Conservation (phyloP, 192 early-diverging fungal genomes). For the Podila epigama region DNA sequence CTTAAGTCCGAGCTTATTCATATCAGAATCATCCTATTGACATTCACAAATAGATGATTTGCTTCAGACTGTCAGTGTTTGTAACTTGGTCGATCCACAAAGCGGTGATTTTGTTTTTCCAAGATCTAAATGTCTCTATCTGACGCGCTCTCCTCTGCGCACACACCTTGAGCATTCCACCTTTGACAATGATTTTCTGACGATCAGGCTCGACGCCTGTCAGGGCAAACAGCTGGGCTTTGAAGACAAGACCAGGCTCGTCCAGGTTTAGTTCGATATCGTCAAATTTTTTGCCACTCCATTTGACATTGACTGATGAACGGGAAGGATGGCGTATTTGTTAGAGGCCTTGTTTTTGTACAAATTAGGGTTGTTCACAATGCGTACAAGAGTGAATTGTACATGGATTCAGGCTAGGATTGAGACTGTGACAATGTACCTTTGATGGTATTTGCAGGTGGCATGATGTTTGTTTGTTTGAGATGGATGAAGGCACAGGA, state of each 20-base stretch:
- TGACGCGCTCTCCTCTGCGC: not conserved
- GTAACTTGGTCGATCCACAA: not conserved
- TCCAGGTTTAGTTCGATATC: conserved; percentile 76
- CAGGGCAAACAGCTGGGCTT: conserved; percentile 87
- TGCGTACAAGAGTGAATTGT: no score
- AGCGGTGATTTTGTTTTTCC: not conserved
- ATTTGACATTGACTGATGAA: conserved; percentile 83
- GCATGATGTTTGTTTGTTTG: conserved; percentile 9
- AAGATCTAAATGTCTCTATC: not conserved
- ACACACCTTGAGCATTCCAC: conserved; percentile 85
- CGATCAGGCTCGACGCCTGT: conserved; percentile 92
- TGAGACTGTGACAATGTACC: conserved; percentile 6
- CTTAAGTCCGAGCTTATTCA: conserved; percentile 78
- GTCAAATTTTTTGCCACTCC: conserved; percentile 89
- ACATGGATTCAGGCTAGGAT: no score
- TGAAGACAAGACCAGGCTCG: conserved; percentile 82
- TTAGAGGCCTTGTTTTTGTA: not conserved
- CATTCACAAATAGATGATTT: not conserved
- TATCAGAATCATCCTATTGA: conserved; percentile 78
- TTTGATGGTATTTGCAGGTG: conserved; percentile 49
- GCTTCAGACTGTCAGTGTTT: not conserved
- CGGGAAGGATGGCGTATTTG: not conserved
- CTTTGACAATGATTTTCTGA: conserved; percentile 95
- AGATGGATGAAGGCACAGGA: not conserved
- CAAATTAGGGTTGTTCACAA: no score